A percentile compares a stretch with the other conserved stretches of the same genome.
phyloP scores from a whole-genome alignment of 345 rosid genomes.

The Corchorus capsularis region DNA sequence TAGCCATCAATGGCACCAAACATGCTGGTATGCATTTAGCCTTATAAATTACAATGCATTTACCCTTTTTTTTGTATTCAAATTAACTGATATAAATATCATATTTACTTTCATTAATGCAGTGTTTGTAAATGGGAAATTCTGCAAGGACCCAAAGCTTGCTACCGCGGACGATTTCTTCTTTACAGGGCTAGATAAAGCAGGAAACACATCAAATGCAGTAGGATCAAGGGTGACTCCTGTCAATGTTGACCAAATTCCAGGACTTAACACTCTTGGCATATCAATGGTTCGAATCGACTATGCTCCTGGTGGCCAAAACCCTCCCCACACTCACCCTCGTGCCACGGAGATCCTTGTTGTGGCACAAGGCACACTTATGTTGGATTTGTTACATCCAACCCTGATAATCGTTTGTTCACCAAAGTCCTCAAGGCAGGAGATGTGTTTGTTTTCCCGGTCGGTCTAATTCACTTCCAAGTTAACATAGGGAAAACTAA shows the following conservation, averaged over 20 bases:
- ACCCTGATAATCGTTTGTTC: slow-evolving; percentile 21
- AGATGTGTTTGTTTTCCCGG: slow-evolving; percentile 39
- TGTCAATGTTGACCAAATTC: slow-evolving; percentile 17
- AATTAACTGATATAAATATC: background rate
- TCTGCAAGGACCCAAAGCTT: slow-evolving; percentile 41
- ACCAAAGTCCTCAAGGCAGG: slow-evolving; percentile 27
- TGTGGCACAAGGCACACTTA: slow-evolving; percentile 24
- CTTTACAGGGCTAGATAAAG: slow-evolving; percentile 21
- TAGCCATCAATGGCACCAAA: background rate
- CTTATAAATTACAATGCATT: background rate
- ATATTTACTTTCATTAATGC: background rate
- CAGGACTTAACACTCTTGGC: slow-evolving; percentile 40
- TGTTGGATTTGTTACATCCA: slow-evolving; percentile 32
- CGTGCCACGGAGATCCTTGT: slow-evolving; percentile 25
- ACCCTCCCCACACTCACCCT: slow-evolving; percentile 40
- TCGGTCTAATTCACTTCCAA: slow-evolving; percentile 39
- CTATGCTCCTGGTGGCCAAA: slow-evolving; percentile 32
- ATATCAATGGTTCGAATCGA: slow-evolving; percentile 34
- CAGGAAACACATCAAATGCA: slow-evolving; percentile 15
- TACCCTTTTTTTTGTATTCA: no score
- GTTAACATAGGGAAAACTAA: slow-evolving; percentile 28
- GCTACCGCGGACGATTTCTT: slow-evolving; percentile 31
- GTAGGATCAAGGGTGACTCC: slow-evolving; percentile 23
- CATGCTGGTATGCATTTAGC: background rate
- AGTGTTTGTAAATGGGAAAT: slow-evolving; percentile 37